Conservation (phyloP, 768 basidiomycete genomes). For the Pleurotus salmoneostramineus region DNA sequence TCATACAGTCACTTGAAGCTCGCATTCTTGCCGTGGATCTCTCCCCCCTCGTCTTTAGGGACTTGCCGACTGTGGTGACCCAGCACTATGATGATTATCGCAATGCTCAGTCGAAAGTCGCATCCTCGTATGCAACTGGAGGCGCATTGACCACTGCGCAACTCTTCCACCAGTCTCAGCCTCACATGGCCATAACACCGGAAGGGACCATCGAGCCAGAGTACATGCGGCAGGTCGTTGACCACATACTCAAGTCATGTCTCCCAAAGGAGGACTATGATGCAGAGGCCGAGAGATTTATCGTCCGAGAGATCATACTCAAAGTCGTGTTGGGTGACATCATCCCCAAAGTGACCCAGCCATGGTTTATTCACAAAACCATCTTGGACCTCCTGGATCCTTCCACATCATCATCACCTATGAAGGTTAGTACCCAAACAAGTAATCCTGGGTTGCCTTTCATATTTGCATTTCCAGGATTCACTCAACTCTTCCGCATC, state of each 20-base stretch:
- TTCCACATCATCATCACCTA: constrained; percentile 21
- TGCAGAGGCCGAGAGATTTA: constrained; percentile 74
- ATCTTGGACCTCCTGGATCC: constrained; percentile 65
- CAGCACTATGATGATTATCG: constrained; percentile 83
- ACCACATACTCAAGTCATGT: constrained; percentile 68
- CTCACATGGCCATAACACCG: constrained; percentile 73
- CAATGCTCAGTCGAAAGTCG: constrained; percentile 54
- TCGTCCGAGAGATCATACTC: constrained; percentile 81
- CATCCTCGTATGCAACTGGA: constrained; percentile 68
- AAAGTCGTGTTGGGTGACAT: constrained; percentile 70
- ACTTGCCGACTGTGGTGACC: constrained; percentile 61
- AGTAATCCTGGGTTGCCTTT: background rate
- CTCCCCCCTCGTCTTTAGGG: constrained; percentile 53
- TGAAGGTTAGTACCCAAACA: constrained; percentile 20
- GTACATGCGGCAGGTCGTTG: constrained; percentile 77
- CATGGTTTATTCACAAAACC: constrained; percentile 84
- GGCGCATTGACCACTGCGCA: constrained; percentile 57
- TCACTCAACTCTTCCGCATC: constrained; percentile 21
- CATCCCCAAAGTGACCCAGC: constrained; percentile 69
- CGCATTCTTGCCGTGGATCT: constrained; percentile 55
- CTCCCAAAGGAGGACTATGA: constrained; percentile 78
- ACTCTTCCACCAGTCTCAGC: constrained; percentile 79
- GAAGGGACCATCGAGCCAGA: constrained; percentile 68
- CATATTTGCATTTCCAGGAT: constrained; percentile 7
- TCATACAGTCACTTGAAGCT: constrained; percentile 58